Evolutionary conservation across 78 protist genomes (phyloP).

Genomic region (Dictyostelium intermedium): DNA sequence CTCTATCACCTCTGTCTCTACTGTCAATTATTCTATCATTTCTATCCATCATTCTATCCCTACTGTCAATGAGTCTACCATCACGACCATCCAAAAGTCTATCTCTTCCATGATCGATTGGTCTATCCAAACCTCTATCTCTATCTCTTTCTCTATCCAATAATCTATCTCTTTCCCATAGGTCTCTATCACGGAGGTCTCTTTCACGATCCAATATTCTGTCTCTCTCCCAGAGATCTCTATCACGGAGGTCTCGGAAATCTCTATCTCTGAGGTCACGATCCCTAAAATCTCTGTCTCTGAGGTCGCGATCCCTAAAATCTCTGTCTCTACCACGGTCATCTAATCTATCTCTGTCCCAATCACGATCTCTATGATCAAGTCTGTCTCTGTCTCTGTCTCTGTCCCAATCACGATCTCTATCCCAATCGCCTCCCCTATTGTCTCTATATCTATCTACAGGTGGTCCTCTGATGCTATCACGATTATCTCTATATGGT

Average conservation of each 20-base stretch:
- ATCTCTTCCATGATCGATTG: conserved; percentile 1
- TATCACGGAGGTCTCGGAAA: background rate
- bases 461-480: background rate
- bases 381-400: background rate
- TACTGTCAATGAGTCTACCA: background rate
- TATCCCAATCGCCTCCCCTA: background rate
- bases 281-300: conserved; percentile 7
- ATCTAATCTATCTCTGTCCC: background rate
- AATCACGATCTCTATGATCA: background rate
- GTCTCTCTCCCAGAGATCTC: conserved; percentile 3
- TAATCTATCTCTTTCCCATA: conserved; percentile 27
- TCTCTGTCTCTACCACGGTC: conserved; percentile 29
- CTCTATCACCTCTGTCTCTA: conserved; percentile 14
- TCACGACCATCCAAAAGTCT: background rate
- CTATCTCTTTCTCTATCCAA: background rate
- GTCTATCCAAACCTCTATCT: background rate
- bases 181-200: background rate
- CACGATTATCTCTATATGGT: background rate
- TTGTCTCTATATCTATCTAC: background rate
- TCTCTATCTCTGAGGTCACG: conserved; percentile 3
- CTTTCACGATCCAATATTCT: background rate
- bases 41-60: conserved; percentile 16
- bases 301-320: background rate
- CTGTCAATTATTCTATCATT: background rate
- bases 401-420: background rate